Base-by-base conservation (phyloP, 2,329 filamentous ascomycete genomes). In the Alternaria rosae region DNA sequence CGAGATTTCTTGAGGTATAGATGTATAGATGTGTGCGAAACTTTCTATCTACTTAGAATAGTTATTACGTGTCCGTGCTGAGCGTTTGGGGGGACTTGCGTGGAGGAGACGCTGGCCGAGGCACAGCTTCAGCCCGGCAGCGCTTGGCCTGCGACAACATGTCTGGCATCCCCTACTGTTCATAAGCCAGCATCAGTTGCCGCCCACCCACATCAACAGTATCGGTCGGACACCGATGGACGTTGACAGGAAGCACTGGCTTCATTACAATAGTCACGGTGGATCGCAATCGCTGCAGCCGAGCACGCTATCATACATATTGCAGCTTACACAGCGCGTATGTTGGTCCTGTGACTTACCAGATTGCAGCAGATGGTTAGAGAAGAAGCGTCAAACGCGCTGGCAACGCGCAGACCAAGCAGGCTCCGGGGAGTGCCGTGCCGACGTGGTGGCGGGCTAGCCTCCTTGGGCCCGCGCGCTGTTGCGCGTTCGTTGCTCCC, bases 1-100 rank as follows among this genome's bases (percentile, higher is more conserved):
- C 38, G 51, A 54, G 21, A 43, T 25, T 43, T 43, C 51, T 54
- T 54, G 35, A 21, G 17, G 32, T 54, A 26, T 54, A 43, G 38
- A 17, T 54, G 9, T 54, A 43, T 20, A 54, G 47, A 51, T 11
- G 28, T 20, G 15, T 54, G 15, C 35, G 32, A 26, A 17, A 17
- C 38, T 28, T 28, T 54, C 23, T n/a, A 43, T 21, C 51, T 43
- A 54, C 20, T 43, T 41, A 43, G 21, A 53, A 23, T 52, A 52
- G 25, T 15, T 53, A 10, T 26, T 53, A 7, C 23, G 50, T 53
- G 12, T 11, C 35, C 17, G 20, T 25, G 42, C 23, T 53, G 21
- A 28, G 20, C 50, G 50, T 15, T n/a, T n/a, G n/a, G n/a, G n/a
- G n/a, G n/a, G n/a, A n/a, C n/a, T n/a, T n/a, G n/a, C n/a, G n/a